Conservation (phyloP, 352 stramenopile species). For the Globisporangium canariense region DNA sequence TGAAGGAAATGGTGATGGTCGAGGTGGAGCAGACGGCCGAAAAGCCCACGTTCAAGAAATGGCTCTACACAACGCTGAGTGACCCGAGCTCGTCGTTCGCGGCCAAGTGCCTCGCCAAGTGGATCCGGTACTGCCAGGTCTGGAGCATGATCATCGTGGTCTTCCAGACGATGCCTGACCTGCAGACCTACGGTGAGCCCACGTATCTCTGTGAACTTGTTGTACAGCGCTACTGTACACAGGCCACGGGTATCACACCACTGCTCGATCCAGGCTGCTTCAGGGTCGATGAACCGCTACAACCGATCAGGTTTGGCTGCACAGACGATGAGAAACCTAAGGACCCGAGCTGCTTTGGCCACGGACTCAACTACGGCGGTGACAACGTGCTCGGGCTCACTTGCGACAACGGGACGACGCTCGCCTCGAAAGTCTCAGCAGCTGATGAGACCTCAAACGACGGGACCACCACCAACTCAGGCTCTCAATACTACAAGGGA, state of each 20-base stretch:
- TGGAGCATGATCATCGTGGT: slow-evolving; percentile 75
- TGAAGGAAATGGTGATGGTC: slow-evolving; percentile 62
- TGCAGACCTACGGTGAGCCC: slow-evolving; percentile 65
- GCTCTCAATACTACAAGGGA: slow-evolving; percentile 17
- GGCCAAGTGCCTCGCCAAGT: slow-evolving; percentile 40
- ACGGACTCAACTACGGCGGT: slow-evolving; percentile 51
- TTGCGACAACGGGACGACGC: slow-evolving; percentile 32
- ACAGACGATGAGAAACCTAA: slow-evolving; percentile 30
- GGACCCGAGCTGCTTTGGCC: slow-evolving; percentile 52
- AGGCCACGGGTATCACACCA: slow-evolving; percentile 20
- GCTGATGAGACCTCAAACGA: not conserved
- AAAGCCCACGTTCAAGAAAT: slow-evolving; percentile 31
- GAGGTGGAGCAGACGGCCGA: slow-evolving; percentile 32
- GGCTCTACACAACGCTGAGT: slow-evolving; percentile 34
- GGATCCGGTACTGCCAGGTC: slow-evolving; percentile 64
- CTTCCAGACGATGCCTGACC: slow-evolving; percentile 75
- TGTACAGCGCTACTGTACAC: slow-evolving; percentile 51
- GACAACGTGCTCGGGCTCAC: slow-evolving; percentile 33
- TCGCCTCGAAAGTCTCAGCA: slow-evolving; percentile 8
- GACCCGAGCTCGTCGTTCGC: slow-evolving; percentile 44
- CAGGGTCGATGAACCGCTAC: slow-evolving; percentile 31
- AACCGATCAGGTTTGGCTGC: slow-evolving; percentile 48
- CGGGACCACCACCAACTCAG: not conserved
- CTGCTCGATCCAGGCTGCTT: slow-evolving; percentile 63
- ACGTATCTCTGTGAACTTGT: slow-evolving; percentile 59